Evolutionary conservation across 768 basidiomycete species (phyloP).

Genomic region (Mycena pura): DNA sequence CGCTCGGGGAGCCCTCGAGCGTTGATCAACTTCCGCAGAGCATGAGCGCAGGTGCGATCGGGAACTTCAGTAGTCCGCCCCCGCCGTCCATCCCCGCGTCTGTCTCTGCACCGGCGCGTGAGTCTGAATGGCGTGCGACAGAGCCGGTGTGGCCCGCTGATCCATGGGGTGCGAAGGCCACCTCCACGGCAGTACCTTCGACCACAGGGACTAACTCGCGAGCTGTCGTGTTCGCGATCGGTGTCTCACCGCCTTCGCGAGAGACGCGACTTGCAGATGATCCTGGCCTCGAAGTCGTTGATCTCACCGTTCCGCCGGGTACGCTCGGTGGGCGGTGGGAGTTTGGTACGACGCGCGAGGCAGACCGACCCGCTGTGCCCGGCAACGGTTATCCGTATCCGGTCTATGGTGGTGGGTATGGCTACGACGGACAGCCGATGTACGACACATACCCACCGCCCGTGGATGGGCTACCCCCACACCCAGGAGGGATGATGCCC

Average conservation of each 20-base stretch:
- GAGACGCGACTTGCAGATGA: conserved; percentile 3
- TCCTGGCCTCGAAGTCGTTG: conserved; percentile 7
- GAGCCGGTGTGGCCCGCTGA: conserved; percentile 16
- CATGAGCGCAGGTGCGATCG: neutral
- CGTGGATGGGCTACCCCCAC: conserved; percentile 11
- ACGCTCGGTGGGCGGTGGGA: conserved; percentile 15
- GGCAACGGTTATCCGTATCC: conserved; percentile 2
- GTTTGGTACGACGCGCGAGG: conserved; percentile 24
- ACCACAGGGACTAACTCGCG: neutral
- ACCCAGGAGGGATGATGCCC: conserved; percentile 1
- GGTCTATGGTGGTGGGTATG: conserved; percentile 8
- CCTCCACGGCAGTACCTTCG: neutral
- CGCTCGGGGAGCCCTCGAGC: too few species aligned
- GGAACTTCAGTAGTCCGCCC: conserved; percentile 1
- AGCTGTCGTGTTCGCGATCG: conserved; percentile 14
- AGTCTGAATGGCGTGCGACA: conserved; percentile 2
- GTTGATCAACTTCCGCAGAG: neutral
- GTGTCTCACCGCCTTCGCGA: conserved; percentile 20
- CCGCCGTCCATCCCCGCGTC: neutral
- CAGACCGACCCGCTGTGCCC: neutral
- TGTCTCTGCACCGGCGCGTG: neutral
- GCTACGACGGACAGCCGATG: conserved; percentile 3
- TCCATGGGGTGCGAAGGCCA: neutral
- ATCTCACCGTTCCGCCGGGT: conserved; percentile 7
- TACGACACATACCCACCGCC: conserved; percentile 8